Conservation (phyloP, 176 grass and related monocot species). For the Canna indica region DNA sequence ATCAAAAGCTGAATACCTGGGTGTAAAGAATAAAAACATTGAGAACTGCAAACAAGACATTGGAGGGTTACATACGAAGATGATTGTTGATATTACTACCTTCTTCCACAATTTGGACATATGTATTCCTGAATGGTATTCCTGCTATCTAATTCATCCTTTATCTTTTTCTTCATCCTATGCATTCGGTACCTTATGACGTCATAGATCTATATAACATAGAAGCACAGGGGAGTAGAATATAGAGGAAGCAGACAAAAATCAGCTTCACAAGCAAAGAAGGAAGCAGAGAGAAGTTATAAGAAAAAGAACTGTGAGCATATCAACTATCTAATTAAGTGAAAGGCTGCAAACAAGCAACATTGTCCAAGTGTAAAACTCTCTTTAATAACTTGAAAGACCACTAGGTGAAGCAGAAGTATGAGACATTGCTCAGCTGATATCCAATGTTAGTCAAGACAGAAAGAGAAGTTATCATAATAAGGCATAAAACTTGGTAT, state of each 20-base stretch:
- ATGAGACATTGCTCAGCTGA: no score
- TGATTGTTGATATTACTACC: slow-evolving; percentile 17
- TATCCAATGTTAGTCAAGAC: no score
- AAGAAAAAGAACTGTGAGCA: neutral
- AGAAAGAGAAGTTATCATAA: no score
- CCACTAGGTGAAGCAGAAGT: no score
- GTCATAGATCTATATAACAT: slow-evolving; percentile 62
- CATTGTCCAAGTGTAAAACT: neutral
- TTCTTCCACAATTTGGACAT: slow-evolving; percentile 84
- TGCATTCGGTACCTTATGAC: slow-evolving; percentile 84
- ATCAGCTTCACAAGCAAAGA: neutral
- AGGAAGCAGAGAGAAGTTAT: neutral
- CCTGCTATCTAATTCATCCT: slow-evolving; percentile 94
- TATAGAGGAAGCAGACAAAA: neutral
- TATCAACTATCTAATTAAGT: neutral
- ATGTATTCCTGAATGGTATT: slow-evolving; percentile 89
- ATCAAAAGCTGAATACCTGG: slow-evolving; percentile 92
- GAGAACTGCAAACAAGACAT: neutral
- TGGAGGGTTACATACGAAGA: neutral
- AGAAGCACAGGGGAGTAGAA: neutral
- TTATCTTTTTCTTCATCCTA: slow-evolving; percentile 91
- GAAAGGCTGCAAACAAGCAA: neutral
- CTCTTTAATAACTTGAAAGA: neutral
- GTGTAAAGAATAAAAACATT: neutral
- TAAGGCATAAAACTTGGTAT: no score